phyloP scores from a whole-genome alignment of 768 basidiomycete genomes.

The Leccinum olivaceopallidum region DNA sequence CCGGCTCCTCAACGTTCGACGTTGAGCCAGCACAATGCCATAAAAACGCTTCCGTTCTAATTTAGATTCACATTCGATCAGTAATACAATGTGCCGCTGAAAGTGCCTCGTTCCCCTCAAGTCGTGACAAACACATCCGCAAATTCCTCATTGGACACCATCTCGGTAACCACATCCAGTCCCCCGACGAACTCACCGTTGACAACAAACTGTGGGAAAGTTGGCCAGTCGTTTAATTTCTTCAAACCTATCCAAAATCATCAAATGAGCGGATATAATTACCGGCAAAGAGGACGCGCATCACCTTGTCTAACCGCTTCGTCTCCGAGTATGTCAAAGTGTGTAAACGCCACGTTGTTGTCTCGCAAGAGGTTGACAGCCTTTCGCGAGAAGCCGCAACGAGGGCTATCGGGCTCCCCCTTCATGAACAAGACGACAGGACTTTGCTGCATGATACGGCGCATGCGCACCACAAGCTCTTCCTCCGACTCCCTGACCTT shows the following conservation, averaged over 20 bases:
- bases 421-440: conserved; percentile 91
- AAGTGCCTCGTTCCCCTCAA: background rate
- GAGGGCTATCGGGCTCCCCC: conserved; percentile 71
- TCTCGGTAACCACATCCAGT: conserved; percentile 88
- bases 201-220: conserved; percentile 82
- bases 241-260: conserved; percentile 51
- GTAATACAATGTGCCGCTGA: conserved; percentile 1
- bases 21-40: background rate
- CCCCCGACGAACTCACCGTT: conserved; percentile 96
- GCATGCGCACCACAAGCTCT: conserved; percentile 65
- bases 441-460: conserved; percentile 72
- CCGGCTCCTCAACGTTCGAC: background rate
- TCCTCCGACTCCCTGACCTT: conserved; percentile 54
- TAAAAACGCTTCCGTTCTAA: background rate
- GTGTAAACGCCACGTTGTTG: conserved; percentile 62
- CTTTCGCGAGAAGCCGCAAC: conserved; percentile 84
- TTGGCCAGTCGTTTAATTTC: conserved; percentile 87
- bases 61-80: background rate
- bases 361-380: conserved; percentile 68
- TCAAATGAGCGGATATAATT: conserved; percentile 6
- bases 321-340: conserved; percentile 84
- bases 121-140: conserved; percentile 39
- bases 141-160: conserved; percentile 81
- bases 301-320: conserved; percentile 79
- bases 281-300: conserved; percentile 17